Base-by-base conservation (phyloP, 164 flowering plant species). In the Amborella trichopoda region DNA sequence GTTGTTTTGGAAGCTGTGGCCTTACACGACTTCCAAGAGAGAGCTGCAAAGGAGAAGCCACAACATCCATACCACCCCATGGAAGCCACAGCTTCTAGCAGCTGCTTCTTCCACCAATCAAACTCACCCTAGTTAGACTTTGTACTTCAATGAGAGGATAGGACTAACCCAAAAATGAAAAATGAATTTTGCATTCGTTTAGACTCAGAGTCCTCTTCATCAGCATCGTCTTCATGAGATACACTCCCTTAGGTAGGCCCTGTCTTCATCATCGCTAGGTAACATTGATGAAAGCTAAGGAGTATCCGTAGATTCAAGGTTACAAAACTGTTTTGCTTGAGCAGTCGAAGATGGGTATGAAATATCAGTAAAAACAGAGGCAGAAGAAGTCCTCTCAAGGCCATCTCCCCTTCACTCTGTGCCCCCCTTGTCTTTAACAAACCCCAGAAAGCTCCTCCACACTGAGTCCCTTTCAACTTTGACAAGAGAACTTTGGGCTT, bases 271-370 rank as follows among this genome's bases (percentile, higher is more conserved):
- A 37, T 69, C 68, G 47, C 71, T 69, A 34, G 75, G 75, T 41
- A 70, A 61, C 36, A 81, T 64, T 20, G 91, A 75, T 48, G 91
- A 75, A 49, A 79, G 65, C 56, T 83, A 81, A 3, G 77, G 81
- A 19, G 76, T 65, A 53, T 56, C 85, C 14, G 52, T 64, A 28
- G 80, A 57, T 57, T 76, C 83, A 61, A 72, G 52, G 8, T 40
- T 48, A 44, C 67, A 56, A 5, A 56, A 26, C 18, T 68, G 48
- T 48, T 70, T 81, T n/a, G 65, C 78, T 28, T 63, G 70, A 13
- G 60, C 51, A 40, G 58, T 54, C 52, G 80, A 67, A 12, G 60
- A 26, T 28, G 75, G 75, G 65, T 75, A 76, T 44, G 83, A 75
- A 32, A 66, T 61, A n/a, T 77, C 83, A 28, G 78, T 74, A 4